Percentiles rank a stretch among this genome's conserved stretches.
These are phyloP conservation scores for Herpomyces periplanetae DNA, from an alignment of 2,329 filamentous ascomycete genomes.

Conservation along the genomic window DNA sequence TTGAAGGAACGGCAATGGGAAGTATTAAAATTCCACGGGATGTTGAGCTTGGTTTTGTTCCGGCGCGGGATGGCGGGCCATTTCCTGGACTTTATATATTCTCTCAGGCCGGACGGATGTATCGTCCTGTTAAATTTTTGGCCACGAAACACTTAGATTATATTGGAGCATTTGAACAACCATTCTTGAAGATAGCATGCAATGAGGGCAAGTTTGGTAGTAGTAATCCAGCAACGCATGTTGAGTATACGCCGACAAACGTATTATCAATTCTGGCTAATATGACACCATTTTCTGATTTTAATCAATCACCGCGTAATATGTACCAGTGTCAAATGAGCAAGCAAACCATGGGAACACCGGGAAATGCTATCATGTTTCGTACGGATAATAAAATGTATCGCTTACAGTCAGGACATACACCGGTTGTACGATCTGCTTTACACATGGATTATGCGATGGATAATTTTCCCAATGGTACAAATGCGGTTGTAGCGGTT, in stretches of 20 bases:
- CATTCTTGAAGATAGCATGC: conserved; percentile 88
- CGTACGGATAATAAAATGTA: conserved; percentile 94
- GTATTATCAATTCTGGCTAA: conserved; percentile 91
- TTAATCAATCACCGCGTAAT: conserved; percentile 91
- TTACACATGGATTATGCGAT: conserved; percentile 84
- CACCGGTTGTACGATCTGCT: conserved; percentile 58
- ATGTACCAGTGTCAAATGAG: conserved; percentile 99
- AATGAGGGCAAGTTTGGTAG: conserved; percentile 52
- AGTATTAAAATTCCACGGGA: conserved; percentile 38
- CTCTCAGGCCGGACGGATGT: conserved; percentile 47
- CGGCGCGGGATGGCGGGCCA: conserved; percentile 54
- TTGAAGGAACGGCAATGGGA: conserved; percentile 44
- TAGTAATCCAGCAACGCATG: conserved; percentile 65
- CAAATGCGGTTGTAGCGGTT: conserved; percentile 76
- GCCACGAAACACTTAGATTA: conserved; percentile 50
- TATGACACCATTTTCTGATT: conserved; percentile 94
- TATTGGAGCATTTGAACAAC: conserved; percentile 75
- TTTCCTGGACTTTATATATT: conserved; percentile 89
- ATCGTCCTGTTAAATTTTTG: conserved; percentile 64
- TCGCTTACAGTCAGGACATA: conserved; percentile 71
- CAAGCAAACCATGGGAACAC: conserved; percentile 96
- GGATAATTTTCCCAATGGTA: conserved; percentile 91
- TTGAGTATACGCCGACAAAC: conserved; percentile 74
- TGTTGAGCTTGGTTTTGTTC: conserved; percentile 69
- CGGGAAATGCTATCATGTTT: conserved; percentile 41